Conservation (phyloP, 1,284 basidiomycete species). For the Bjerkandera adusta region DNA sequence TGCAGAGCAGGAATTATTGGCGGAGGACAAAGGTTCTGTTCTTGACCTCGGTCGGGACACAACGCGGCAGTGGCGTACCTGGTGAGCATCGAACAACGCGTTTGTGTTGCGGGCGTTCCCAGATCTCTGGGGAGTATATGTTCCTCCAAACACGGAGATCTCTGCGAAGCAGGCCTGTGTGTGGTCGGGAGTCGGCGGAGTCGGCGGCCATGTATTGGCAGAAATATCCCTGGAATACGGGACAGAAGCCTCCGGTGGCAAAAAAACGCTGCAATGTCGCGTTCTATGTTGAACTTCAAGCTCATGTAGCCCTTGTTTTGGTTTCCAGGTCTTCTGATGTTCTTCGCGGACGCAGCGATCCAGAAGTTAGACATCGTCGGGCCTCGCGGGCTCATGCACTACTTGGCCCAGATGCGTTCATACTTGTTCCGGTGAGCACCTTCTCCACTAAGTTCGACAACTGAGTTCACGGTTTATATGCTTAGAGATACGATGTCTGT, state of each 20-base stretch:
- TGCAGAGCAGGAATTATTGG: conserved; percentile 66
- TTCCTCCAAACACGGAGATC: conserved; percentile 3
- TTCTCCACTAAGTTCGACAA: background rate
- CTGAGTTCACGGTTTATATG: background rate
- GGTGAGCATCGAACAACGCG: conserved; percentile 56
- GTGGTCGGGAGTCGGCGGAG: too few species aligned
- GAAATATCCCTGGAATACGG: too few species aligned
- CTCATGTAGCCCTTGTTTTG: background rate
- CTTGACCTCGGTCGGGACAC: conserved; percentile 62
- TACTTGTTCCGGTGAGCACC: conserved; percentile 60
- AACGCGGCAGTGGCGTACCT: conserved; percentile 65
- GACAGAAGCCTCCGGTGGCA: too few species aligned
- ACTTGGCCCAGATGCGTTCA: conserved; percentile 67
- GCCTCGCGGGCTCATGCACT: conserved; percentile 70
- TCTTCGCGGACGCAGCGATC: conserved; percentile 71
- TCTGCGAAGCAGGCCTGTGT: too few species aligned
- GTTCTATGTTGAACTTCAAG: background rate
- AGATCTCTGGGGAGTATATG: too few species aligned
- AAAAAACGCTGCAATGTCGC: conserved; percentile 2
- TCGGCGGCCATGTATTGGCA: too few species aligned
- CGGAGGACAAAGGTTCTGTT: conserved; percentile 71
- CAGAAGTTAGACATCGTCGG: conserved; percentile 63
- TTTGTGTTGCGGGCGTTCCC: too few species aligned
- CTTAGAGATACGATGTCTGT: conserved; percentile 51
- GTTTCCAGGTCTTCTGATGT: conserved; percentile 80